Evolutionary conservation across 73 alveolate genomes (phyloP), one percentile per base, ranked within the genome.

Genomic region (Paramecium primaurelia): DNA sequence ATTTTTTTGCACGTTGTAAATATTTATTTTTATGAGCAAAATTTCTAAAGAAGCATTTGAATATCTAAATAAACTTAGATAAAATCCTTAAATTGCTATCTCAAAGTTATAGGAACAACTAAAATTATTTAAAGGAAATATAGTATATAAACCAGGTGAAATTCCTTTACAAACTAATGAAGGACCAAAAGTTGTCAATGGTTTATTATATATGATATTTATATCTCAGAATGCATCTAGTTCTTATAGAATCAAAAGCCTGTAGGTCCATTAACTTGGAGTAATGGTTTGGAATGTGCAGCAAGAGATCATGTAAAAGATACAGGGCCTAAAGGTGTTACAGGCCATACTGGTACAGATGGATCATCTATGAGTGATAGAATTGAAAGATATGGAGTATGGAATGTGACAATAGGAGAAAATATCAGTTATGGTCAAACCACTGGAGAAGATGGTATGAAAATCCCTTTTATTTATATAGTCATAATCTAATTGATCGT

Each of bases 251-350:
- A 68, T 18, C 93, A 93, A 59, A 86, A 92, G 38, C 93, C 98
- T 38, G 77, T 94, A 45, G 77, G 60, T 26, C 68, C 92, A 7
- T 37, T 97, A 8, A 86, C 45, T 25, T 83, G 92, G 84, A 90
- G 96, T 86, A 95, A 96, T 0, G 59, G 86, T 38, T 92, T 97
- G 75, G 92, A 96, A 6, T 51, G 45, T 32, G 95, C 98, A 8
- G 88, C 97, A 73, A 58, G 80, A 77, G 99, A 97, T 87, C 98
- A 95, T 77, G 93, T 94, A 58, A 94, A 97, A 42, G 99, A 97
- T 87, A 94, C 96, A 59, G 99, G 99, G 3, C 97, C 97, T 1
- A 93, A 94, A 77, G 99, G 99, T 9, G 83, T 95, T 54, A 44
- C 85, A 10, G 51, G 95, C 2, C 97, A 94, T 51, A 93, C 95